Base-by-base conservation (phyloP, 2,329 filamentous ascomycete species). In the Penicillium sp. region DNA sequence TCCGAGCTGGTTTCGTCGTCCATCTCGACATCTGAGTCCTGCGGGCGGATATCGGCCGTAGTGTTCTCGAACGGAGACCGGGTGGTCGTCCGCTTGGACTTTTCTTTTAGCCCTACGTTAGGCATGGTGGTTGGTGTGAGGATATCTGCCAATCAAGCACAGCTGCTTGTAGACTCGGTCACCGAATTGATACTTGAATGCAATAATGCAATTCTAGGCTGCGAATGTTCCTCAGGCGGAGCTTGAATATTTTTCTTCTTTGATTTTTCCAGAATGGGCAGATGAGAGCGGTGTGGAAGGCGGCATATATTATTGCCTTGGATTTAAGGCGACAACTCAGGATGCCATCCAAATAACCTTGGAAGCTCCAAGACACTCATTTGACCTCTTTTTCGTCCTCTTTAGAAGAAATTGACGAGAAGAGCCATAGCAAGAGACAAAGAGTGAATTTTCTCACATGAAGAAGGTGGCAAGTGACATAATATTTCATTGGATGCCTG, bases 161-260 rank as follows among this genome's bases (percentile, higher is more conserved):
- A 19, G 6, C 8, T 43, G 21, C 37, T 53, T 54, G 35, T 37
- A 54, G 42, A 31, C 23, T 35, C 29, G 33, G 21, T 38, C 42
- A 37, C 42, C 37, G 15, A 42, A 37, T 29, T 41, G n/a, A 45
- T 27, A 50, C 15, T 50, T 15, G 45, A 33, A 50, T 29, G 40
- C 40, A 47, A 49, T 56, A 21, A 43, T 40, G 45, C 46, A 46
- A 58, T 50, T 41, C 46, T 50, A 55, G 17, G 52, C 46, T 49
- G 50, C 23, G 15, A 57, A 61, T 60, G n/a, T 64, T 61, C 35
- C 57, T 52, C 33, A 48, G 57, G 54, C 57, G 57, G 62, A 61
- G 58, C 60, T 50, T 45, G 64, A 70, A 72, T 72, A 72, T 70
- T 73, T 73, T 73, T 73, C 67, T 68, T 63, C 60, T 56, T 59